phyloP scores from a whole-genome alignment of 169 alveolate genomes.

The Hammondia hammondi region DNA sequence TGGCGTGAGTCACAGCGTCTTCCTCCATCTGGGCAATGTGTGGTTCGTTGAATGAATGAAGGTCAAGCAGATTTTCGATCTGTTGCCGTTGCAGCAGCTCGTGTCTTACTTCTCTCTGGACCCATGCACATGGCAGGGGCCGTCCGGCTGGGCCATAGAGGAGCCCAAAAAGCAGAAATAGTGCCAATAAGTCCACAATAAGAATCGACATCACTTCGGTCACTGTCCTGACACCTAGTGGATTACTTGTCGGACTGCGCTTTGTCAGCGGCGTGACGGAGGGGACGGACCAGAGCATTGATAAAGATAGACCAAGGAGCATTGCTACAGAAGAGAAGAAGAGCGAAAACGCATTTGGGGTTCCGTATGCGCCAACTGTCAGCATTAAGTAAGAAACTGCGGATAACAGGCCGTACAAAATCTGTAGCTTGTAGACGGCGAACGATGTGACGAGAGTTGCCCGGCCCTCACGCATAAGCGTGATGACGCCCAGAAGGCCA shows the following conservation, averaged over 20 bases:
- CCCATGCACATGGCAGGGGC: slow-evolving; percentile 41
- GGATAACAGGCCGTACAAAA: slow-evolving; percentile 86
- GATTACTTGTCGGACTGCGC: slow-evolving; percentile 30
- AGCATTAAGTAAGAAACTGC: slow-evolving; percentile 83
- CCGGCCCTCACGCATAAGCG: slow-evolving; percentile 80
- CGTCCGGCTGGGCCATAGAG: slow-evolving; percentile 22
- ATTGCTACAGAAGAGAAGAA: slow-evolving; percentile 83
- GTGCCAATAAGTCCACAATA: background rate
- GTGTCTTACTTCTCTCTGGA: background rate
- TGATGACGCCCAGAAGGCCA: slow-evolving; percentile 28
- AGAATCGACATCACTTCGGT: slow-evolving; percentile 23
- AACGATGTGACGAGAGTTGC: slow-evolving; percentile 88
- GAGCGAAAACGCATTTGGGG: slow-evolving; percentile 69
- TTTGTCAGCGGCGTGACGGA: background rate
- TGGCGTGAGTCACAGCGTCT: too few relatives aligned
- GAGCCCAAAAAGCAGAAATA: slow-evolving; percentile 9
- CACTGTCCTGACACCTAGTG: background rate
- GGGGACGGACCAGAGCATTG: slow-evolving; percentile 59
- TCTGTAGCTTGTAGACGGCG: slow-evolving; percentile 88
- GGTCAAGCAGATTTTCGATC: background rate
- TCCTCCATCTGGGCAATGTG: too few relatives aligned
- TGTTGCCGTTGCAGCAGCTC: slow-evolving; percentile 29
- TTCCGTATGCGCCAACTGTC: slow-evolving; percentile 63
- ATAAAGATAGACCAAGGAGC: slow-evolving; percentile 80
- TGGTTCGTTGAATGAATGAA: background rate